Base-by-base conservation (phyloP, 129 eudicot species). In the Flaveria bidentis region DNA sequence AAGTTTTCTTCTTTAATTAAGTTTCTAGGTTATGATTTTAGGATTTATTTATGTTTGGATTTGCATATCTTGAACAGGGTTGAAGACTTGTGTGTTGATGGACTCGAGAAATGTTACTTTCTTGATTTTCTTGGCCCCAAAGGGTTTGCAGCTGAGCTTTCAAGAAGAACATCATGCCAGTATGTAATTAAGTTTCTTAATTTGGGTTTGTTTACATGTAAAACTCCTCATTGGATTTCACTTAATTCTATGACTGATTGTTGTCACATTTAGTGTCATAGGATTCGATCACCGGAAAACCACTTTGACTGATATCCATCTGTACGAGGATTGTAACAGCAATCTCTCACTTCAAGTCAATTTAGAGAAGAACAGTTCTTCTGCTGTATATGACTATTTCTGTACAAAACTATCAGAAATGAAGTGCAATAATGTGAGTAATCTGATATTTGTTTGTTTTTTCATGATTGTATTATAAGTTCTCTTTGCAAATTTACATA, bases 201-300 rank as follows among this genome's bases (percentile, higher is more conserved):
- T 71, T 46, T 28, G 42, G 10, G 13, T 22, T 57, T 63, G 26
- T 53, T 69, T 52, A 42, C 25, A 23, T 68, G 42, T 74, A 7
- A 33, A 39, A 4, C 22, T 66, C 7, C 30, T 75, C 52, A 20
- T 30, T 20, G 16, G 23, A 51, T 1, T 16, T 78, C 68, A 11
- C 61, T 69, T 71, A 39, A 60, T 51, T 57, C 69, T 16, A 47
- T 44, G 6, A 22, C 22, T 66, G 28, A 55, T 85, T 46, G 15
- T 52, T 81, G 0, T 6, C 39, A 66, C 61, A 55, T 30, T 66
- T 62, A 93, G 98, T 91, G 87, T 93, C 56, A 80, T 93, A 68
- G 91, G 89, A 23, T 93, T 93, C 33, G 96, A 93, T 71, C 96
- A 93, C 77, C 83, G 98, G 60, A 86, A 86, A 80, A 82, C 84